Evolutionary conservation across 176 grass and related monocot genomes (phyloP).

Genomic region (Carex pumila): DNA sequence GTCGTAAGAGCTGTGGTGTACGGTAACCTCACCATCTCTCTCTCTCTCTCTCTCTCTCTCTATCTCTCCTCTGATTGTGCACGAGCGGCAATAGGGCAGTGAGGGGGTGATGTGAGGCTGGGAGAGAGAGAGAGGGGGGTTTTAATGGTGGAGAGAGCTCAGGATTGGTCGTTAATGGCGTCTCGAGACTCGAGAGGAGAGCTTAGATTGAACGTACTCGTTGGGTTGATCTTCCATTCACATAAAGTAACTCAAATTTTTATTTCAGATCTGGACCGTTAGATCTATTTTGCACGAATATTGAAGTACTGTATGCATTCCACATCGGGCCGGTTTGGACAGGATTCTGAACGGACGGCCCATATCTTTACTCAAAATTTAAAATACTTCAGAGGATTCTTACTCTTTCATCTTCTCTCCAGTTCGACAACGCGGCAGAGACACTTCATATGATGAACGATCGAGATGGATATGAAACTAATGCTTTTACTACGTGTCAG

Average conservation of each 20-base stretch:
- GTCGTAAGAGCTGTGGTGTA: conserved; percentile 68
- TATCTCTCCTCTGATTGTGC: not conserved
- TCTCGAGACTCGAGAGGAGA: not conserved
- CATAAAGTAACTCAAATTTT: no score
- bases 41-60: not conserved
- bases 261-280: no score
- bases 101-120: not conserved
- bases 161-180: conserved; percentile 46
- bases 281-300: no score
- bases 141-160: conserved; percentile 25
- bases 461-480: not conserved
- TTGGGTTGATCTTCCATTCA: not conserved
- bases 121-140: conserved; percentile 24
- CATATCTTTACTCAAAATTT: no score
- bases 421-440: not conserved
- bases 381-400: no score
- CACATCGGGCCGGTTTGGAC: no score
- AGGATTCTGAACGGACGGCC: no score
- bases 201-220: conserved; percentile 35
- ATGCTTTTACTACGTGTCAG: not conserved
- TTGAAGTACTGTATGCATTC: no score
- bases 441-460: not conserved
- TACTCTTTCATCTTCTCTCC: not conserved
- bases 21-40: conserved; percentile 68
- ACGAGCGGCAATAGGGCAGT: not conserved